Base-by-base conservation (phyloP, 2,329 filamentous ascomycete genomes). In the Aspergillus phoenicis region DNA sequence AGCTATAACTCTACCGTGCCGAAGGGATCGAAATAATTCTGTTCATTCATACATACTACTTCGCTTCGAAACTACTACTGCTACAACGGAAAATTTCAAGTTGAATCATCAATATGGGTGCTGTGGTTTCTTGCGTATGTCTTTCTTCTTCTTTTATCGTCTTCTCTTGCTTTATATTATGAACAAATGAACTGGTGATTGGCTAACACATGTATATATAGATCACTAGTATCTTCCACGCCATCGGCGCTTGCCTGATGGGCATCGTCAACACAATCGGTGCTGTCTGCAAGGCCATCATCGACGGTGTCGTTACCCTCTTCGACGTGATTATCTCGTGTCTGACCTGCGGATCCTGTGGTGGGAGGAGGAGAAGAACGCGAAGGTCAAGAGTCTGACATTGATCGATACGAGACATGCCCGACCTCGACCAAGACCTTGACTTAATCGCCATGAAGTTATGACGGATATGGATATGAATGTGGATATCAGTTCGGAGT, bases 61-160 rank as follows among this genome's bases (percentile, higher is more conserved):
- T n/a, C 45, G 7, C 49, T 20, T 36, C 7, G 45, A 22, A 20
- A 54, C 59, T 52, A 64, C 51, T 15, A 49, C 48, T 28, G 48
- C 48, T 57, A 48, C 59, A 43, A 62, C 47, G 43, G 22, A 59
- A 55, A 10, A 30, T 4, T 56, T 36, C 24, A 57, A 22, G 68
- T 62, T 20, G 39, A 57, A 11, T 39, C 22, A 22, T 71, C 78
- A 88, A 77, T 68, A 94, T 95, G 91, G 91, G 91, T 81, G 90
- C 89, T 78, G 88, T 95, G 72, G 83, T 92, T 68, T 93, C 90
- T 75, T 93, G 91, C 75, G 91, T 94, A 91, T 72, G 90, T 43
- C 48, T 48, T n/a, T 38, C 20, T 38, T 48, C 17, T 11, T 8
- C 17, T 3, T 38, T 48, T 15, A 8, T 8, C 17, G 2, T 22